Base-by-base conservation (phyloP, 192 early-diverging fungal genomes). In the Backusella macrospora region DNA sequence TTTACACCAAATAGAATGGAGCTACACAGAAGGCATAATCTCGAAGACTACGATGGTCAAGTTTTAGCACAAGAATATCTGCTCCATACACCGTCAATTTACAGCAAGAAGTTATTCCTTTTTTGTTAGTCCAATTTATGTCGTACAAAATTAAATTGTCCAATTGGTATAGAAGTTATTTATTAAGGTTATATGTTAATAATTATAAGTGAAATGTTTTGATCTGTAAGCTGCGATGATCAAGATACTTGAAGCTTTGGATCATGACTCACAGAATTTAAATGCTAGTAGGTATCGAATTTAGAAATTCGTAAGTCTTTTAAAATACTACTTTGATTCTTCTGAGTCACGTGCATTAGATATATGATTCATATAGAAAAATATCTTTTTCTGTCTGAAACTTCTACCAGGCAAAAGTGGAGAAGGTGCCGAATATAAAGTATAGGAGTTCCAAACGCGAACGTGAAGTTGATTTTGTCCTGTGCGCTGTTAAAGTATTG, bases 381-480 rank as follows among this genome's bases (percentile, higher is more conserved):
- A 21, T 59, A 59, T 59, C 9, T 59, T 59, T 59, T 59, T 59
- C 23, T 59, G 21, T 59, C 26, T 12, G 52, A 59, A 55, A 59
- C 18, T 59, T 59, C 21, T 55, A 26, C 52, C 21, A 59, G 52
- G 21, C 21, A 59, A 59, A 59, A 12, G 52, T 59, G 52, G 52
- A 59, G 52, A 59, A 23, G 52, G 52, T 59, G 52, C 52, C 52
- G 52, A 59, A 26, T 59, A 59, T 26, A 59, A 59, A 4, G 4
- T 59, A 59, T 59, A 59, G 52, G 52, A 59, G 52, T 59, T 59
- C 26, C 10, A 59, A 59, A 59, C 52, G 26, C 9, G 21, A 59
- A 59, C 52, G 52, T 59, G 52, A 59, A 59, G 18, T 26, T 59
- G 52, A 59, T 59, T 59, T 59, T 59, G 52, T 23, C 52, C 52